Evolutionary conservation across 495 filamentous ascomycete genomes (phyloP), one percentile per base, ranked within the genome.

Genomic region (Acidiella bohemica): DNA sequence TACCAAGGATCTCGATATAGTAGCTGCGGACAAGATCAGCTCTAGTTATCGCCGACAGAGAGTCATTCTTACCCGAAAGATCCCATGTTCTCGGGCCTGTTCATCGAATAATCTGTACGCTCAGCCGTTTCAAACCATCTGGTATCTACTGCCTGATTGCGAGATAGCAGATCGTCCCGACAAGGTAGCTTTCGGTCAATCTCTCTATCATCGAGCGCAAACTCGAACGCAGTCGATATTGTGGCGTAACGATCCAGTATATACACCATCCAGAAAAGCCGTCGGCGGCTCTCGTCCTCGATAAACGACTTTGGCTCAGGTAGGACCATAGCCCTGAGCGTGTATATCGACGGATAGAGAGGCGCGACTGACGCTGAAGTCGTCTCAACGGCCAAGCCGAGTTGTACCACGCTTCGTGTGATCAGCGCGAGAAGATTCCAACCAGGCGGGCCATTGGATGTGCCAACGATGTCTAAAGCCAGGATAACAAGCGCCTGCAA

Each of bases 221-320:
- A 87, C 54, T 93, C 83, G 47, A 93, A 90, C 2, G 84, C 82
- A 0, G 85, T 93, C 0, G 83, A 78, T 32, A 92, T 73, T 1
- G 84, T 92, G 1, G 85, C 84, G 50, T 90, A 92, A 28, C 86
- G 69, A 59, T 93, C 85, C 24, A 93, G 67, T 20, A 92, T 56
- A 52, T 90, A 93, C 20, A 92, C 77, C 80, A 85, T 87, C 85
- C 85, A 93, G 63, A 93, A 92, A 1, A 93, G 62, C 5, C 85
- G 67, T 28, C 85, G 67, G 28, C 83, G 66, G 32, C 82, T 78
- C 53, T 93, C 85, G 36, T 93, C 84, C 56, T 93, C 85, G 42
- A 88, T 80, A 63, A 82, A 93, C 32, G 83, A 80, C 25, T 78
- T 77, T 0, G 84, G 67, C 32, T 90, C 84, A 0, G 84, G 80